Evolutionary conservation across 371 early-diverging fungal genomes (phyloP).

Genomic region (Neoconidiobolus thromboides): DNA sequence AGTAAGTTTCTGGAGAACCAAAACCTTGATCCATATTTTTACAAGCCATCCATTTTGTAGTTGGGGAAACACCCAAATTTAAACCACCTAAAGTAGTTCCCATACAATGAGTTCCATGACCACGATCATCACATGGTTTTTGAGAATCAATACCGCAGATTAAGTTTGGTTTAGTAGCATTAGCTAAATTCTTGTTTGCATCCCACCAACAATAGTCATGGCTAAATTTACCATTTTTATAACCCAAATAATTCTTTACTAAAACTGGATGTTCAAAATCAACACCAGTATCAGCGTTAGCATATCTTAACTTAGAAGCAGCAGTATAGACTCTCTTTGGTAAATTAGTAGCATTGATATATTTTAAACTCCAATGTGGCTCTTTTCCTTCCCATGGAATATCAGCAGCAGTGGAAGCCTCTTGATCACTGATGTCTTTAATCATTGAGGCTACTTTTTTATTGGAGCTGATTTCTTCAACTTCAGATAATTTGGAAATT

Average conservation of each 20-base stretch:
- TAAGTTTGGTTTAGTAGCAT: neutral
- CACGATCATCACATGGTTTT: neutral
- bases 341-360: neutral
- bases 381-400: neutral
- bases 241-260: constrained; percentile 19
- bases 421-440: neutral
- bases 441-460: neutral
- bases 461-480: constrained; percentile 3
- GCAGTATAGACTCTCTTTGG: neutral
- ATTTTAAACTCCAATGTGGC: neutral
- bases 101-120: neutral
- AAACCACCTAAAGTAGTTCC: neutral
- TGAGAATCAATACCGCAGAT: neutral
- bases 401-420: neutral
- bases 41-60: neutral
- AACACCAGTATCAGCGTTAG: constrained; percentile 30
- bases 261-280: constrained; percentile 49
- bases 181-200: neutral
- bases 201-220: constrained; percentile 4
- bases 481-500: neutral
- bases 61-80: neutral
- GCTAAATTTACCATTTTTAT: neutral
- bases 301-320: neutral
- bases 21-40: neutral
- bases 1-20: neutral